These are phyloP conservation scores for Hygrocybe punicea DNA, from an alignment of 768 basidiomycete species.

Conservation along the genomic window DNA sequence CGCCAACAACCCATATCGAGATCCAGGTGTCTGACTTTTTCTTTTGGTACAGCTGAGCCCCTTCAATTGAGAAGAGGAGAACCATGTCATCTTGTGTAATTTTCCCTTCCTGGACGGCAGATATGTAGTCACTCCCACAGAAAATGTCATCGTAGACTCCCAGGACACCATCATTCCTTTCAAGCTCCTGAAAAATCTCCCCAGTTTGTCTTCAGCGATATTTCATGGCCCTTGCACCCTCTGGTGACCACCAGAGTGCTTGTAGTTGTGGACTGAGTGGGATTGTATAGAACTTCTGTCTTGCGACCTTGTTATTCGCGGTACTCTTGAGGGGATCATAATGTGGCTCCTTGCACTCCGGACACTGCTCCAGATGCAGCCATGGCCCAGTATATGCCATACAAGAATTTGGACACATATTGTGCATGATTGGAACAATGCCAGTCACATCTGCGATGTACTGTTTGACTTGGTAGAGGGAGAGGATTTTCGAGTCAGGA, in stretches of 20 bases:
- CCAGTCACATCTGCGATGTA: conserved; percentile 30
- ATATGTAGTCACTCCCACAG: conserved; percentile 29
- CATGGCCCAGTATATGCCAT: conserved; percentile 26
- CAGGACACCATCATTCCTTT: not conserved
- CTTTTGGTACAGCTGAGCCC: conserved; percentile 39
- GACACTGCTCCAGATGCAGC: conserved; percentile 13
- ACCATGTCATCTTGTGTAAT: conserved; percentile 31
- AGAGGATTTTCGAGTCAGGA: conserved; percentile 27
- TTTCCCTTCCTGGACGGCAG: conserved; percentile 13
- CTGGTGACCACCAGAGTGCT: conserved; percentile 22
- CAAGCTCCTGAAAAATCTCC: conserved; percentile 18
- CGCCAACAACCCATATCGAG: conserved; percentile 38
- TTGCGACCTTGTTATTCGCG: conserved; percentile 16
- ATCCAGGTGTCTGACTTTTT: conserved; percentile 36
- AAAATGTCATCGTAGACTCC: conserved; percentile 32
- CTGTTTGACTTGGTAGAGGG: conserved; percentile 26
- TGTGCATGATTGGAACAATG: conserved; percentile 29
- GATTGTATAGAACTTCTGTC: conserved; percentile 36
- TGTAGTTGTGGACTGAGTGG: conserved; percentile 42
- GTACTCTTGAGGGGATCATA: conserved; percentile 18
- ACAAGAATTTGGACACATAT: conserved; percentile 42
- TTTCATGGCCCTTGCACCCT: conserved; percentile 25
- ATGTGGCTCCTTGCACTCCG: conserved; percentile 22
- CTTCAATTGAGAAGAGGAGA: conserved; percentile 38
- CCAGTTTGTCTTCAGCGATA: conserved; percentile 25